Base-by-base conservation (phyloP, 306 rosid species). In the Sesbania bispinosa region DNA sequence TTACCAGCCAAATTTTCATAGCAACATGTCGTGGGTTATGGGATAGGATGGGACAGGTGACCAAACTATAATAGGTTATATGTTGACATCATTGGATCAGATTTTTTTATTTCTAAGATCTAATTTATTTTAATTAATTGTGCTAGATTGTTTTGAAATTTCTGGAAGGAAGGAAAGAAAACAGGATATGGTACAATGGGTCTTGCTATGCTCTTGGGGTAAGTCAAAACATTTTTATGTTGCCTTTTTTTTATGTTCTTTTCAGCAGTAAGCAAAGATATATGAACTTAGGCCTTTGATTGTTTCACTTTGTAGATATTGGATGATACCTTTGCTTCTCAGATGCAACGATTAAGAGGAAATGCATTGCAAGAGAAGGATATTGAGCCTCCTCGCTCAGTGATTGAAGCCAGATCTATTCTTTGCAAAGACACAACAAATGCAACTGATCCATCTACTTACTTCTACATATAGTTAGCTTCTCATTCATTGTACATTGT, bases 171-270 rank as follows among this genome's bases (percentile, higher is more conserved):
- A 83, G 97, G 82, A 94, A 94, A 75, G 98, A 94, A 84, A 94
- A 94, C 83, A 81, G 91, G 80, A 85, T 85, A 41, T 90, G 94
- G 92, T 94, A 89, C 82, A 90, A 83, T 0, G 98, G 97, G 18
- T 94, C 98, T 45, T 87, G 88, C 82, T 91, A 90, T 67, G 97
- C 98, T 81, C 96, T 94, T 9, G 98, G 96, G 85, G 98, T 94
- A 79, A 80, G 93, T 77, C 23, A n/a, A n/a, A n/a, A n/a, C n/a
- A n/a, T n/a, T n/a, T n/a, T n/a, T n/a, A n/a, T n/a, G n/a, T n/a
- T n/a, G n/a, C n/a, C n/a, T n/a, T n/a, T n/a, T n/a, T n/a, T n/a
- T n/a, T n/a, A n/a, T n/a, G n/a, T n/a, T n/a, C n/a, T n/a, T n/a
- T n/a, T n/a, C n/a, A n/a, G n/a, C n/a, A n/a, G n/a, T n/a, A n/a